Evolutionary conservation across 495 filamentous ascomycete species (phyloP), one percentile per base, ranked within the genome.

Genomic region (Geoglossum glabrum): DNA sequence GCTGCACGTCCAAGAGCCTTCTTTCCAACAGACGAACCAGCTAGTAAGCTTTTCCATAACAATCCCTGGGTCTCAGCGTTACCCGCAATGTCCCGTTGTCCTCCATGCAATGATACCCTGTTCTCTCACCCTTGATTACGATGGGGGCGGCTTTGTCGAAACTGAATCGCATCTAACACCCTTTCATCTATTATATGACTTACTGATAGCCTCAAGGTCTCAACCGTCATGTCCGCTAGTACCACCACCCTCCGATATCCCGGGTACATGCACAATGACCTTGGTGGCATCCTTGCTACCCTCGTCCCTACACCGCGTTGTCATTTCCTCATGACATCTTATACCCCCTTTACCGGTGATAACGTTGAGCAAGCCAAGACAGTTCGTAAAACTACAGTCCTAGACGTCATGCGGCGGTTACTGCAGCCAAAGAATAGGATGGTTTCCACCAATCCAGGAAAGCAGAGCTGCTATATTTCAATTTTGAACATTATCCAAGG

Each of bases 181-280:
- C 51, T 28, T 9, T 55, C 3, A 30, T 38, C 17, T 21, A 4
- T 9, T 21, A 45, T 45, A 45, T 21, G 58, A 33, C 23, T 28
- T 28, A n/a, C 23, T 36, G 21, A 54, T 28, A 5, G 4, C 23
- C 30, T 45, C 25, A 36, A 80, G 75, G 79, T 94, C 10, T 94
- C 90, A 28, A 98, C 93, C 1, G 93, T 98, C 62, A 98, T 98
- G 92, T 96, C 90, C 26, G 92, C 93, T 10, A 90, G 87, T 64
- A 98, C 92, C 0, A 95, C 90, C 6, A 95, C 92, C 8, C 82
- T 98, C 33, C 79, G 92, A 59, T 97, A 98, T 68, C 92, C 92
- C 0, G 92, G 93, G 27, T 98, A 98, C 66, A 97, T 98, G 93
- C 92, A 98, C 72, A 98, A 98, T 67, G 92, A 98, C 66, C 83